phyloP scores from a whole-genome alignment of 352 stramenopile species.

The Globisporangium echinulatum region DNA sequence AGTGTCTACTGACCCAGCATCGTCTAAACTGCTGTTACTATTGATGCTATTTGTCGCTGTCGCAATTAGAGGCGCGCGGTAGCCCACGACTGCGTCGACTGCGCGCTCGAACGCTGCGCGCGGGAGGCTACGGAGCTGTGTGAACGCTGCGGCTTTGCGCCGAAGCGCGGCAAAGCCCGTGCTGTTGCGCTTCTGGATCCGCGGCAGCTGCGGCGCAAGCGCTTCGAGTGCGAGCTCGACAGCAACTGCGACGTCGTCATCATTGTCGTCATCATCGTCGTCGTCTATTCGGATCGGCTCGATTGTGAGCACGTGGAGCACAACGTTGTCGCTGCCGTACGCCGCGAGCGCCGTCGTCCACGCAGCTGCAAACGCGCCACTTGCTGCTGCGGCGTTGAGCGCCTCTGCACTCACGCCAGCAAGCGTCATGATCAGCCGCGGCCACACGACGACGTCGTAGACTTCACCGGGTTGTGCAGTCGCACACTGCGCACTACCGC shows the following conservation, averaged over 20 bases:
- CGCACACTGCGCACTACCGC: neutral
- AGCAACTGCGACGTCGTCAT: slow-evolving; percentile 3
- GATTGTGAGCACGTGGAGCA: slow-evolving; percentile 7
- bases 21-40: neutral
- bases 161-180: slow-evolving; percentile 3
- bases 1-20: too few species aligned
- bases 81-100: neutral
- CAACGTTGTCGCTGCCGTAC: slow-evolving; percentile 1
- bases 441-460: slow-evolving; percentile 12
- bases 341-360: slow-evolving; percentile 6
- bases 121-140: slow-evolving; percentile 1
- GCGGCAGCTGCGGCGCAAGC: neutral
- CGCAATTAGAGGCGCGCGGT: neutral
- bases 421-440: slow-evolving; percentile 8
- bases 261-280: slow-evolving; percentile 2
- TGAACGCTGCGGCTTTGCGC: slow-evolving; percentile 3
- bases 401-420: slow-evolving; percentile 5
- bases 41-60: neutral
- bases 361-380: neutral
- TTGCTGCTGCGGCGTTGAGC: neutral
- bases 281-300: slow-evolving; percentile 7
- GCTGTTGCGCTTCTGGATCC: slow-evolving; percentile 6
- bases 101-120: slow-evolving; percentile 7
- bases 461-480: slow-evolving; percentile 3
- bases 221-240: slow-evolving; percentile 9